A percentile compares a stretch with the other conserved stretches of the same genome.
phyloP scores from a whole-genome alignment of 306 rosid species.

The Trichosanthes truncata region DNA sequence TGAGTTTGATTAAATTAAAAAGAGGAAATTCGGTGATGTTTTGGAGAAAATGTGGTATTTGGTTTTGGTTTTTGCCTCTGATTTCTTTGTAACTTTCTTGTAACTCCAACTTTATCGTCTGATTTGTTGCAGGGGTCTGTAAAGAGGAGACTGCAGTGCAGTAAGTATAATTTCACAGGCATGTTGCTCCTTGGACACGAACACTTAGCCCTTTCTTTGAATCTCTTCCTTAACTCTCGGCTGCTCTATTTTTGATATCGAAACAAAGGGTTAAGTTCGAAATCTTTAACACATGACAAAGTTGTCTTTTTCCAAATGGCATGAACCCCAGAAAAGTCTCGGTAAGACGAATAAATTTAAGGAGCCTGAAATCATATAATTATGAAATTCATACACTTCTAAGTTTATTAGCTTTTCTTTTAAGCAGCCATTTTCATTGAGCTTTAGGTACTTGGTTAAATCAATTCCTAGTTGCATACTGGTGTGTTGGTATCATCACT shows the following conservation, averaged over 20 bases:
- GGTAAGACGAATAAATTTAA: too few relatives aligned
- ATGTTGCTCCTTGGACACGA: not conserved
- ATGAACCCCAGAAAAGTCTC: too few relatives aligned
- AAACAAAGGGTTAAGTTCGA: too few relatives aligned
- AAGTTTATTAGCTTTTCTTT: too few relatives aligned
- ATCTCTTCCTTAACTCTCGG: not conserved
- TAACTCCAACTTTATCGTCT: not conserved
- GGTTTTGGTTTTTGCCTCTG: not conserved
- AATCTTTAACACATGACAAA: too few relatives aligned
- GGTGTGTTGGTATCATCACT: too few relatives aligned
- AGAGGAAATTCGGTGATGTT: not conserved
- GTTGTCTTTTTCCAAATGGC: too few relatives aligned
- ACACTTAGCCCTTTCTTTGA: not conserved
- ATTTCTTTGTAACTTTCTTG: not conserved
- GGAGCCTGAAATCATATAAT: too few relatives aligned
- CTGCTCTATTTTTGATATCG: not conserved
- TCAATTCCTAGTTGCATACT: too few relatives aligned
- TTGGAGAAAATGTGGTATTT: not conserved
- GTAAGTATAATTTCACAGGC: not conserved
- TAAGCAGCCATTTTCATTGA: too few relatives aligned
- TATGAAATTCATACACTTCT: too few relatives aligned
- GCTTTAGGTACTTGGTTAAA: too few relatives aligned
- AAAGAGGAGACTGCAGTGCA: not conserved
- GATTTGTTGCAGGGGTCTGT: conserved; percentile 4
- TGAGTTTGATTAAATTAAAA: not conserved